Base-by-base conservation (phyloP, 202 grass and related monocot species). In the Musa balbisiana region DNA sequence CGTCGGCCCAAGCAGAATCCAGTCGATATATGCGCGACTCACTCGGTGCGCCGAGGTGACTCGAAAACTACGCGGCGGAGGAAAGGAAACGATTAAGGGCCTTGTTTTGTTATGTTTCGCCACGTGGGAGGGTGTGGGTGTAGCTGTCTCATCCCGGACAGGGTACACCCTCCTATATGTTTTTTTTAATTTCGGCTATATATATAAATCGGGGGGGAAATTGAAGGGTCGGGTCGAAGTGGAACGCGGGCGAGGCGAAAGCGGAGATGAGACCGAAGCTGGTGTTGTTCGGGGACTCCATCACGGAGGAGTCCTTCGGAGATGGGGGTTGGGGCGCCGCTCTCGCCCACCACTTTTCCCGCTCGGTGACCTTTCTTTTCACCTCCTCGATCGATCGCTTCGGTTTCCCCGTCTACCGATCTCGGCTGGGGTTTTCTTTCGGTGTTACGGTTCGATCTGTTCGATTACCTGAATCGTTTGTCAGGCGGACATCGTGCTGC, bases 271-370 rank as follows among this genome's bases (percentile, higher is more conserved):
- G 85, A 50, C 87, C 81, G 29, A 81, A 87, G 85, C 52, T 92
- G 55, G 87, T 96, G 76, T 82, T 96, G 64, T 96, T 96, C 82
- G 92, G 92, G 27, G 92, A 92, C 83, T 96, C 92, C 54, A 90
- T 96, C 87, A 96, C 89, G 43, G 85, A 96, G 83, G 54, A 64
- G 71, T 90, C 92, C 76, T 96, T 96, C 71, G 12, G 13, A 49
- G 16, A 81, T 52, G 92, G 89, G 51, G 85, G 89, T 13, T 96
- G 92, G 92, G 92, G 89, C 43, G 83, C 89, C 56, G 78, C 85
- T 71, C 87, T 92, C 49, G 67, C 87, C 49, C 66, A 86, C 80
- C 87, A 49, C 76, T 90, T 90, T 64, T 79, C 80, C 9, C 80
- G 87, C 67, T 60, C 85, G 87, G 85, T 90, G 75, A 23, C 10